A percentile compares a stretch with the other conserved stretches of the same genome.
phyloP scores from a whole-genome alignment of 2,329 filamentous ascomycete species.

The Sordariomycetes sp. region DNA sequence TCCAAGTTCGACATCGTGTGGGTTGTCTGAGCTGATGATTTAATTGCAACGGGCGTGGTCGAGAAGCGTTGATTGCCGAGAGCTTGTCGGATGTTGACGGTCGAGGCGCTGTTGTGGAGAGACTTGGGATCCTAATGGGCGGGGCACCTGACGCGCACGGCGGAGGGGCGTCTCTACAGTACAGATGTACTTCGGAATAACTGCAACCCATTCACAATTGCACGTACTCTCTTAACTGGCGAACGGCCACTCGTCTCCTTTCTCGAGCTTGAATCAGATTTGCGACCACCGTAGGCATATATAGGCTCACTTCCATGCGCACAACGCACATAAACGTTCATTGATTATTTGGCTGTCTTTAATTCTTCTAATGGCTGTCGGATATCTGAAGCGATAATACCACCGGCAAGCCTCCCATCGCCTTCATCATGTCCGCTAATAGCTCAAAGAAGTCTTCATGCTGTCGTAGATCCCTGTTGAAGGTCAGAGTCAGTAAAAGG shows the following conservation, averaged over 20 bases:
- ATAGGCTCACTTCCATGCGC: no score
- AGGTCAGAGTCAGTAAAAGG: conserved; percentile 6
- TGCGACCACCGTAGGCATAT: no score
- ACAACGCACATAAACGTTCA: background rate
- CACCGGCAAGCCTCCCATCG: background rate
- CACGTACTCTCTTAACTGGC: background rate
- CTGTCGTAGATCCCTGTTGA: conserved; percentile 58
- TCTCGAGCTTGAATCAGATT: no score
- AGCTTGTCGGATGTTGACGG: no score
- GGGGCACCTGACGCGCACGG: conserved; percentile 2
- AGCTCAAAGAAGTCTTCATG: conserved; percentile 58
- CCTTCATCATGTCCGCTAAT: conserved; percentile 28
- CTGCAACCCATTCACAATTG: background rate
- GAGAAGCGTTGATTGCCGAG: no score
- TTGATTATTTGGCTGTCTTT: background rate
- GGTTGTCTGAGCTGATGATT: no score
- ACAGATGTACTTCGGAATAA: background rate
- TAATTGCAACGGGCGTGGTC: no score
- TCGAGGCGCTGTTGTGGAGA: no score
- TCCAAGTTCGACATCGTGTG: conserved; percentile 28
- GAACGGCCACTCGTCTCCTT: no score
- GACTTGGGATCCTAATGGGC: no score
- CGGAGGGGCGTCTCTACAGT: background rate
- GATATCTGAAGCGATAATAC: no score
- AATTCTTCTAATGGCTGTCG: background rate